Conservation (phyloP, 805 yeast genomes). For the Pichia occidentalis region DNA sequence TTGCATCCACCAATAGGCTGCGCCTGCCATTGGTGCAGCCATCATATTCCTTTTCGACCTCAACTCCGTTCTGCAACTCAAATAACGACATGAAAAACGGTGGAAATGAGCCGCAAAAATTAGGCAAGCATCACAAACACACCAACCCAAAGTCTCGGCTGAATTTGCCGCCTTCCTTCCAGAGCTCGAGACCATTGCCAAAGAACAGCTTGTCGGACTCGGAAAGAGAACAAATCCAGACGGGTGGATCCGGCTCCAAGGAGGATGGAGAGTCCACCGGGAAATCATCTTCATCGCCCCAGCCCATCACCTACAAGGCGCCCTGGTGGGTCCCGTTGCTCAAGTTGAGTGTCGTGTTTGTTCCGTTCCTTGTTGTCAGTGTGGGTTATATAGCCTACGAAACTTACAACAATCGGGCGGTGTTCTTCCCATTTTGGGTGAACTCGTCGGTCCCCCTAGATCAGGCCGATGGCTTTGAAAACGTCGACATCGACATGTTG, state of each 20-base stretch:
- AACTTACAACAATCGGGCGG: conserved; percentile 25
- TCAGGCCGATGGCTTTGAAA: conserved; percentile 23
- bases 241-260: conserved; percentile 8
- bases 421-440: conserved; percentile 29
- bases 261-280: conserved; percentile 1
- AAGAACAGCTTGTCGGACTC: conserved; percentile 11
- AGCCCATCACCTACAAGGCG: conserved; percentile 9
- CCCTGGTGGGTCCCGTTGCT: conserved; percentile 18
- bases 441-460: conserved; percentile 24
- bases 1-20: too few species aligned
- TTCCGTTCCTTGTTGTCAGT: conserved; percentile 16
- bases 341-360: conserved; percentile 12
- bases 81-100: not conserved
- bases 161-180: conserved; percentile 18
- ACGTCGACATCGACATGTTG: conserved; percentile 26
- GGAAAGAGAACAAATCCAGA: conserved; percentile 9
- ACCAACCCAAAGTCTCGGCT: conserved; percentile 3
- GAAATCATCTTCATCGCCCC: not conserved
- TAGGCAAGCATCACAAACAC: too few species aligned
- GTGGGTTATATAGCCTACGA: conserved; percentile 27
- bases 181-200: conserved; percentile 17
- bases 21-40: too few species aligned
- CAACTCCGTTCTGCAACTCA: too few species aligned
- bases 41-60: too few species aligned
- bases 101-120: too few species aligned